phyloP scores from a whole-genome alignment of 1,284 basidiomycete species.

The Exsudoporus floridanus region DNA sequence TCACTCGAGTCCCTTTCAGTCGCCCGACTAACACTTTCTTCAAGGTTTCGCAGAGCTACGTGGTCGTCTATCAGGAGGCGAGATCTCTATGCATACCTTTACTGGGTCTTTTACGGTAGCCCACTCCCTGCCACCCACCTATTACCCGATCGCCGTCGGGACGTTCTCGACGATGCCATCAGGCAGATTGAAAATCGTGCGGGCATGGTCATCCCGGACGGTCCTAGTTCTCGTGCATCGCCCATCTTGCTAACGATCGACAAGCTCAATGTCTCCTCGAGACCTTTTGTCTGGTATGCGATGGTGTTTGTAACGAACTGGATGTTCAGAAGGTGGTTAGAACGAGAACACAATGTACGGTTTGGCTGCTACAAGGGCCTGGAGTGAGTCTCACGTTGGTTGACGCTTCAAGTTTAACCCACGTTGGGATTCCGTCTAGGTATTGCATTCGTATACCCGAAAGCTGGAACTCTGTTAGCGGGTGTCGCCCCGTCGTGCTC shows the following conservation, averaged over 20 bases:
- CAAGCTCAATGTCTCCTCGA: constrained; percentile 62
- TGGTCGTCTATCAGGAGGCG: constrained; percentile 71
- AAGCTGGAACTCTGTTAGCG: constrained; percentile 56
- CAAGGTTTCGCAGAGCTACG: constrained; percentile 69
- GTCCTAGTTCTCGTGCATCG: constrained; percentile 53
- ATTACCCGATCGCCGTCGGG: constrained; percentile 46
- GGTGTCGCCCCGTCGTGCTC: constrained; percentile 75
- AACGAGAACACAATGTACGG: constrained; percentile 48
- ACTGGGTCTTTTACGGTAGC: constrained; percentile 80
- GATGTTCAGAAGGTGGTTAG: constrained; percentile 45
- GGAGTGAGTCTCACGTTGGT: constrained; percentile 50
- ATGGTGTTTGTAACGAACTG: constrained; percentile 58
- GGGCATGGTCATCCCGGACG: constrained; percentile 64
- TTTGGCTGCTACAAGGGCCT: constrained; percentile 54
- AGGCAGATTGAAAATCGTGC: constrained; percentile 71
- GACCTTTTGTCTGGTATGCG: constrained; percentile 75
- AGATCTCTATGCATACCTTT: constrained; percentile 76
- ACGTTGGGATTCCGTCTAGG: constrained; percentile 37
- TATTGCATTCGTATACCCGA: constrained; percentile 74
- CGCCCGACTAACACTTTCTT: constrained; percentile 7
- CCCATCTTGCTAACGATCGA: constrained; percentile 81
- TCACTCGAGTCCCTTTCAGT: neutral
- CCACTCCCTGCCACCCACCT: constrained; percentile 52
- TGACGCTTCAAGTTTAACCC: neutral
- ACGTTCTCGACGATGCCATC: constrained; percentile 58